These are phyloP conservation scores for Cardamine chenopodiifolia DNA, from an alignment of 345 rosid species.

Conservation along the genomic window DNA sequence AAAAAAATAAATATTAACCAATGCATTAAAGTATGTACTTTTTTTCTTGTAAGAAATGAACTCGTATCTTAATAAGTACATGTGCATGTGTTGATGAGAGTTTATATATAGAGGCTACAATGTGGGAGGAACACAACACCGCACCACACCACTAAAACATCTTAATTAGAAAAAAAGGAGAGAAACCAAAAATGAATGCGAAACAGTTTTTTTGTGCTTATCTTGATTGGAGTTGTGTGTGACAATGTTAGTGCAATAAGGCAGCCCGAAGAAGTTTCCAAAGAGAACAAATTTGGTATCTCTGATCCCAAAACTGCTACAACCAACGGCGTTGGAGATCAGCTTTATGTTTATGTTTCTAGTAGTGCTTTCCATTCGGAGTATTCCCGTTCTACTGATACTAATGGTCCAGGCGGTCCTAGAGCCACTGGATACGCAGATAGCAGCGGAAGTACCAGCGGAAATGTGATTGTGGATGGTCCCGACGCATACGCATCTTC, in stretches of 20 bases:
- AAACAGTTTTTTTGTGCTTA: slow-evolving; percentile 5
- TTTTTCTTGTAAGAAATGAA: slow-evolving; percentile 9
- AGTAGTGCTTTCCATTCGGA: no score
- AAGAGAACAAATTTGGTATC: not conserved
- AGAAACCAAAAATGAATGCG: slow-evolving; percentile 20
- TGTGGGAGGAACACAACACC: not conserved
- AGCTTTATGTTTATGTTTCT: no score
- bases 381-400: not conserved
- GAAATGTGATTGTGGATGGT: rapidly evolving
- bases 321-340: not conserved
- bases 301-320: not conserved
- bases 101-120: not conserved
- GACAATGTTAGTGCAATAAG: slow-evolving; percentile 23
- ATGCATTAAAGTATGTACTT: not conserved
- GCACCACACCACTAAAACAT: not conserved
- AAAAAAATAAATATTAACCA: not conserved
- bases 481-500: not conserved
- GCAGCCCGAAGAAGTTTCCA: not conserved
- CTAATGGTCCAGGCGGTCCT: rapidly evolving
- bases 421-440: rapidly evolving
- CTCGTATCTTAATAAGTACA: not conserved
- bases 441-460: rapidly evolving
- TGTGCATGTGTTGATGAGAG: not conserved
- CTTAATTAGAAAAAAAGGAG: not conserved
- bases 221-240: slow-evolving; percentile 22